Percentiles rank a stretch among this genome's conserved stretches.
phyloP scores from a whole-genome alignment of 768 basidiomycete species.

The Lactarius evosmus region DNA sequence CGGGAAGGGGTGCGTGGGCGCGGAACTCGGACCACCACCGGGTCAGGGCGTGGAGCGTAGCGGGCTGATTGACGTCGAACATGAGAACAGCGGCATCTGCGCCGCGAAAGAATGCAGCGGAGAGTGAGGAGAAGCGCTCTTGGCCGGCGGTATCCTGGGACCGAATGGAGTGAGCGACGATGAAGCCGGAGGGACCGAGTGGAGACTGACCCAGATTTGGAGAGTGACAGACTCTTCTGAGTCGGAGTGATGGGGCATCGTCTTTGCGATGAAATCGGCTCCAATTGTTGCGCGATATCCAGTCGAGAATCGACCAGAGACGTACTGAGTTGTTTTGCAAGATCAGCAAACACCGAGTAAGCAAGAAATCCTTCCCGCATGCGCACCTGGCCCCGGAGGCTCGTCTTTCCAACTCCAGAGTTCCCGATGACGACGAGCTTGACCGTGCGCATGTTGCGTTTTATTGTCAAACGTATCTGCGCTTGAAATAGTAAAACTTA shows the following conservation, averaged over 20 bases:
- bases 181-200: neutral
- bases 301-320: constrained; percentile 69
- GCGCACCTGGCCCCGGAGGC: constrained; percentile 67
- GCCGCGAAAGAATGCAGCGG: constrained; percentile 79
- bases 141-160: constrained; percentile 80
- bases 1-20: constrained; percentile 59
- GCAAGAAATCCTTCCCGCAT: neutral
- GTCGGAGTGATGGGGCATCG: constrained; percentile 55
- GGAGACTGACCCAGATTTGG: constrained; percentile 58
- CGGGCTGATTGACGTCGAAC: constrained; percentile 71
- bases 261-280: constrained; percentile 83
- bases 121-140: constrained; percentile 81
- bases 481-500: neutral
- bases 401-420: constrained; percentile 84
- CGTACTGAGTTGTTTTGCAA: constrained; percentile 48
- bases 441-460: constrained; percentile 55
- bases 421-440: constrained; percentile 82
- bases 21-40: constrained; percentile 83
- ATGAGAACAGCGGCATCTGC: constrained; percentile 80
- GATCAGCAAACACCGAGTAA: neutral
- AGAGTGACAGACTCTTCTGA: constrained; percentile 58
- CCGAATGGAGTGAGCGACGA: constrained; percentile 14
- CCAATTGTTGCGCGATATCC: constrained; percentile 85
- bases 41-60: constrained; percentile 53
- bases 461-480: neutral